phyloP scores from a whole-genome alignment of 306 rosid genomes.

The Vigna nakashimae region DNA sequence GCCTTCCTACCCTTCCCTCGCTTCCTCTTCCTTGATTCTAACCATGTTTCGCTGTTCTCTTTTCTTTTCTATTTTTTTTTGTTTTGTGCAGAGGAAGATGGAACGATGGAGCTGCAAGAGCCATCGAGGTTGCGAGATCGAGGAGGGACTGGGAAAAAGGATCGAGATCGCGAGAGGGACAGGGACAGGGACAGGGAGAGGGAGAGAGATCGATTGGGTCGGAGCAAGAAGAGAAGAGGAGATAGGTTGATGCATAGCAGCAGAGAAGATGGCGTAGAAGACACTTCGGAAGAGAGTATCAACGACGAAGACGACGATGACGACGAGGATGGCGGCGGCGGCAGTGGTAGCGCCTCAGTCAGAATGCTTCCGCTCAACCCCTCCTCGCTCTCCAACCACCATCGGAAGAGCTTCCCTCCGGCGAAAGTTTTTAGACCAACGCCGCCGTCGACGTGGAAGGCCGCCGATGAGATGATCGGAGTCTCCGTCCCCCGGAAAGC shows the following conservation, averaged over 20 bases:
- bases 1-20: not conserved
- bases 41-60: not conserved
- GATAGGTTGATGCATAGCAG: conserved; percentile 86
- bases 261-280: conserved; percentile 83
- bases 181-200: conserved; percentile 63
- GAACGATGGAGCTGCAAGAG: conserved; percentile 79
- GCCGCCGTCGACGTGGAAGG: conserved; percentile 74
- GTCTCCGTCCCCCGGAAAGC: conserved; percentile 90
- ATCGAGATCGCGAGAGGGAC: conserved; percentile 67
- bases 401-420: conserved; percentile 83
- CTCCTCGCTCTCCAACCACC: conserved; percentile 57
- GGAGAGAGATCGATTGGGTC: conserved; percentile 79
- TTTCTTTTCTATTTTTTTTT: not conserved
- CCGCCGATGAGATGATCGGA: conserved; percentile 98
- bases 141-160: conserved; percentile 83
- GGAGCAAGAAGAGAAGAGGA: conserved; percentile 82
- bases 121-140: conserved; percentile 86
- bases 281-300: conserved; percentile 89
- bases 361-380: conserved; percentile 95
- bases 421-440: conserved; percentile 74
- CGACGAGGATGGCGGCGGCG: conserved; percentile 62
- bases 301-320: conserved; percentile 87
- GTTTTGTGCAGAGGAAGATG: conserved; percentile 78
- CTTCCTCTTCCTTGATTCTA: conserved; percentile 32
- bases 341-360: conserved; percentile 58